Conservation (phyloP, 192 early-diverging fungal genomes). For the Backusella macrospora region DNA sequence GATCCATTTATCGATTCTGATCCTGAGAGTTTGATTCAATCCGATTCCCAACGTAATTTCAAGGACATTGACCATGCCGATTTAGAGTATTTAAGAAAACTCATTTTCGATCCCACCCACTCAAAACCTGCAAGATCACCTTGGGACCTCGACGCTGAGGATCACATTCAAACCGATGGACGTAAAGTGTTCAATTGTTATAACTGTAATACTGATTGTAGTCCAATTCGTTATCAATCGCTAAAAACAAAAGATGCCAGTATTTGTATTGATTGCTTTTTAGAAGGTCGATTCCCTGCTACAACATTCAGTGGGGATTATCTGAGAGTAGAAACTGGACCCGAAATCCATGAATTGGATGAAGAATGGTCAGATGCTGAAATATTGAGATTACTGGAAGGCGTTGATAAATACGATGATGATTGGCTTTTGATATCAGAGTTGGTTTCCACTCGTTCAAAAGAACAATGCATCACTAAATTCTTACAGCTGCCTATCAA, state of each 20-base stretch:
- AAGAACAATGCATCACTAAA: constrained; percentile 89
- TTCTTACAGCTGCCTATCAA: constrained; percentile 92
- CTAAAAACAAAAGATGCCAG: constrained; percentile 70
- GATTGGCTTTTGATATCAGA: constrained; percentile 93
- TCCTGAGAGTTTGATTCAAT: constrained; percentile 86
- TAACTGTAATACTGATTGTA: constrained; percentile 88
- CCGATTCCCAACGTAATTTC: constrained; percentile 40
- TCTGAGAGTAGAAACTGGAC: constrained; percentile 64
- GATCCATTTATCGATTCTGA: constrained; percentile 89
- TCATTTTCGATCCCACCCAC: constrained; percentile 44
- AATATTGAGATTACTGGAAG: constrained; percentile 86
- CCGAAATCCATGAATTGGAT: constrained; percentile 53
- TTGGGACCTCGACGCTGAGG: constrained; percentile 35
- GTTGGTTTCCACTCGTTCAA: constrained; percentile 86
- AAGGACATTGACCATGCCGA: constrained; percentile 18
- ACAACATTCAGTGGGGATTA: constrained; percentile 85
- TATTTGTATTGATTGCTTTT: constrained; percentile 87
- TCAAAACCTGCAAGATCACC: constrained; percentile 41
- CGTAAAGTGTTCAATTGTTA: constrained; percentile 63
- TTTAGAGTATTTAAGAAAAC: constrained; percentile 31
- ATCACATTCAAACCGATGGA: constrained; percentile 50
- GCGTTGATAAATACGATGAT: constrained; percentile 90
- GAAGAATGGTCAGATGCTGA: constrained; percentile 90
- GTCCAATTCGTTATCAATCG: constrained; percentile 78
- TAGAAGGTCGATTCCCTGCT: constrained; percentile 92